These are phyloP conservation scores for Piromyces finnis DNA, from an alignment of 192 early-diverging fungal species.

Conservation along the genomic window DNA sequence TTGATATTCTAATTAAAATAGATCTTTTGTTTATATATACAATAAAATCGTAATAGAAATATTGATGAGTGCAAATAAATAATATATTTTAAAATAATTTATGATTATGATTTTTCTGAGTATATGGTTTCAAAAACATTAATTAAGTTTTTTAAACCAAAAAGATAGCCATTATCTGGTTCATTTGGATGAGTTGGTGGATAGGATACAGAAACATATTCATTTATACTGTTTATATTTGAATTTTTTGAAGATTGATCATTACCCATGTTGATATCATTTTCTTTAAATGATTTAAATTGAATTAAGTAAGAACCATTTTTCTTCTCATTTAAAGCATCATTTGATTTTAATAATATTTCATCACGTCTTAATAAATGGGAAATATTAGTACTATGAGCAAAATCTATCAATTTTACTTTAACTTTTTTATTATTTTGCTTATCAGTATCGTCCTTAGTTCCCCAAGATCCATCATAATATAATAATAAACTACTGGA, in stretches of 20 bases:
- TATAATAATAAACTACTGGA: slow-evolving; percentile 73
- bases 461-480: slow-evolving; percentile 63
- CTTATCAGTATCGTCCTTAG: not conserved
- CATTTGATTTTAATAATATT: not conserved
- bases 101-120: slow-evolving; percentile 3
- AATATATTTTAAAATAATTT: too few relatives aligned
- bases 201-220: slow-evolving; percentile 22
- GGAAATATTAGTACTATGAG: not conserved
- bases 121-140: slow-evolving; percentile 47
- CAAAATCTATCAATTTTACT: not conserved
- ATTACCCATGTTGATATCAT: not conserved
- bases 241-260: not conserved
- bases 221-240: slow-evolving; percentile 11
- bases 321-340: not conserved
- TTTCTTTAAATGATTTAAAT: not conserved
- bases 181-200: slow-evolving; percentile 38
- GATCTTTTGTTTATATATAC: too few relatives aligned
- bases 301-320: not conserved
- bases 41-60: too few relatives aligned
- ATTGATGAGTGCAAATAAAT: too few relatives aligned
- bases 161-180: slow-evolving; percentile 62
- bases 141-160: slow-evolving; percentile 56
- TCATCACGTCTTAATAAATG: not conserved
- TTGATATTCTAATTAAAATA: too few relatives aligned
- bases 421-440: not conserved